Base-by-base conservation (phyloP, 441 rosid genomes). In the Adansonia rubrostipa region DNA sequence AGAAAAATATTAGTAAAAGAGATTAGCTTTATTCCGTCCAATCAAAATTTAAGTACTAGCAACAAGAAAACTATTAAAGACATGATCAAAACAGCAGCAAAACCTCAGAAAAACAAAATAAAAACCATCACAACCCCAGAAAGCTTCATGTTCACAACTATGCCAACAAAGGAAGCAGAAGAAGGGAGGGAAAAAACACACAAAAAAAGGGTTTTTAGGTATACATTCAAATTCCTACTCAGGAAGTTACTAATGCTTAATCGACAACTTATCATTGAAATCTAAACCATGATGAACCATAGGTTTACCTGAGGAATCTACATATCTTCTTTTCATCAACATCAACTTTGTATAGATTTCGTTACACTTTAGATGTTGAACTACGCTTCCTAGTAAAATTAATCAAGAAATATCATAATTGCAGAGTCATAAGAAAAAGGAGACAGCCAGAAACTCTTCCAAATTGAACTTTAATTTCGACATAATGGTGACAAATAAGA, bases 111-210 rank as follows among this genome's bases (percentile, higher is more conserved):
- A 28, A 74, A 6, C 17, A n/a, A 54, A 54, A 3, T 14, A 33
- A n/a, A 58, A 13, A 20, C 47, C 57, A 69, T 47, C 2, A 70
- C 13, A 70, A 50, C 40, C 60, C 28, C 8, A 28, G 17, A 70
- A 70, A 70, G 33, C 48, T 42, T 70, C 40, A 47, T 13, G 14
- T 70, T 70, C 58, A 50, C 20, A 70, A 70, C 20, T 19, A 6
- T 24, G 42, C 66, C 42, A 24, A 24, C 9, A 62, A 62, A 13
- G 66, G 15, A 28, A 62, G 20, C 5, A 19, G 61, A 9, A 17
- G 11, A 57, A 19, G 13, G 11, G 13, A 57, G 10, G 1, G 20
- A 19, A 8, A 19, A 1, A 54, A 2, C 5, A 40, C 5, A 40
- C 5, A 40, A 40, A 40, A 40, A 40, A 10, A 7, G 22, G 60